Evolutionary conservation across 345 rosid genomes (phyloP).

Genomic region (Hypericum androsaemum): DNA sequence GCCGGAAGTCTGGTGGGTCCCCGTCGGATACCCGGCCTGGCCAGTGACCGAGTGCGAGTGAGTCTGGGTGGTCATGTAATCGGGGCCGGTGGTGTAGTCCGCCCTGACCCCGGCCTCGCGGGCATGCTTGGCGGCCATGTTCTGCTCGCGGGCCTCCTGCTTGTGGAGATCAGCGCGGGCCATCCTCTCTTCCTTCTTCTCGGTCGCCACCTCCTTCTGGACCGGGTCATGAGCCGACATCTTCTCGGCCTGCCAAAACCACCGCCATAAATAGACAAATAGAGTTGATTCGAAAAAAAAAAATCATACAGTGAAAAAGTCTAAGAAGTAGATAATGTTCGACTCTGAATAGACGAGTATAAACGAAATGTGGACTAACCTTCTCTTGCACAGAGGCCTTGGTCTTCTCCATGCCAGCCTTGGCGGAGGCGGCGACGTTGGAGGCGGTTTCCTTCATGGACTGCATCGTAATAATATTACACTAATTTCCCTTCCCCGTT

Average conservation of each 20-base stretch:
- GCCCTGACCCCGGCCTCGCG: not conserved
- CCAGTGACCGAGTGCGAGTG: not conserved
- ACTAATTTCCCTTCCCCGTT: not conserved
- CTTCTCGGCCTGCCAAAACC: not conserved
- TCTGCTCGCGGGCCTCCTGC: not conserved
- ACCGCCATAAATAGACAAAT: not conserved
- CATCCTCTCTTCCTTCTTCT: conserved; percentile 1
- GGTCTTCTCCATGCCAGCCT: conserved; percentile 7
- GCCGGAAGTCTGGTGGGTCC: no score
- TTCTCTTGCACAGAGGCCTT: conserved; percentile 1
- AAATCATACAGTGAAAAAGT: not conserved
- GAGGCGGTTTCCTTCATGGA: conserved; percentile 1
- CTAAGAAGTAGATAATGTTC: not conserved
- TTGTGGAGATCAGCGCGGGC: not conserved
- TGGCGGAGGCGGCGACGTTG: not conserved
- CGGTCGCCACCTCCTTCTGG: conserved; percentile 1
- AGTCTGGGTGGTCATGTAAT: not conserved
- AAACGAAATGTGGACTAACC: no score
- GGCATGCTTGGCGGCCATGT: conserved; percentile 1
- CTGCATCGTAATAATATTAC: not conserved
- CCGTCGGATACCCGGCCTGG: not conserved
- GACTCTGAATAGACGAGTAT: no score
- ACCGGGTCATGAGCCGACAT: not conserved
- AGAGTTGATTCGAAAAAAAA: not conserved
- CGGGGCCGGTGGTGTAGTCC: not conserved